These are phyloP conservation scores for Cyberlindnera saturnus DNA, from an alignment of 805 yeast genomes.

Conservation along the genomic window DNA sequence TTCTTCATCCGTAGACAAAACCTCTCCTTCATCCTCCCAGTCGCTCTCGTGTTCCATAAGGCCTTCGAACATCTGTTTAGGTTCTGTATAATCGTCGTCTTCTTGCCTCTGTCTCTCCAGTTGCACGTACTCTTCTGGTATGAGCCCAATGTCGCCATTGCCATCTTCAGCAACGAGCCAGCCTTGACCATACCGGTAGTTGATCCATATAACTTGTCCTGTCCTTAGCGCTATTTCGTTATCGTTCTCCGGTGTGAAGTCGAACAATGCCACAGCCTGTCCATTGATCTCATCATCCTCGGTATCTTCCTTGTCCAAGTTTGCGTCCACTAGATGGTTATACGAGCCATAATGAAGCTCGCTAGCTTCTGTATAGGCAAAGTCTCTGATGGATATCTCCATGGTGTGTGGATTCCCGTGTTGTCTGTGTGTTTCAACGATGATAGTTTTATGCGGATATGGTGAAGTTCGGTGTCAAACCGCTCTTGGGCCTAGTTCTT, in stretches of 20 bases:
- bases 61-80: slow-evolving; percentile 2
- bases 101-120: slow-evolving; percentile 19
- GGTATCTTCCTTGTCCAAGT: slow-evolving; percentile 20
- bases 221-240: slow-evolving; percentile 76
- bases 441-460: too few relatives aligned
- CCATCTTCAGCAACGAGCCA: slow-evolving; percentile 93
- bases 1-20: neutral
- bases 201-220: slow-evolving; percentile 81
- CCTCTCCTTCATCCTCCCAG: slow-evolving; percentile 29
- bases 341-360: slow-evolving; percentile 58
- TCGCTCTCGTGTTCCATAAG: slow-evolving; percentile 6
- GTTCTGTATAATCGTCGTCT: slow-evolving; percentile 1
- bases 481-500: too few relatives aligned
- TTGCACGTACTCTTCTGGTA: slow-evolving; percentile 92
- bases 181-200: slow-evolving; percentile 94
- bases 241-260: slow-evolving; percentile 89
- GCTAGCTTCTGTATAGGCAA: slow-evolving; percentile 65
- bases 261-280: slow-evolving; percentile 80
- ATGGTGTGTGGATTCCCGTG: slow-evolving; percentile 4
- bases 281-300: slow-evolving; percentile 38
- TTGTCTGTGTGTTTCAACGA: neutral
- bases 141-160: slow-evolving; percentile 80
- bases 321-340: slow-evolving; percentile 4
- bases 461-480: too few relatives aligned
- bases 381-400: slow-evolving; percentile 61